Conservation (phyloP, 2,329 filamentous ascomycete species). For the Aspergillus uvarum region DNA sequence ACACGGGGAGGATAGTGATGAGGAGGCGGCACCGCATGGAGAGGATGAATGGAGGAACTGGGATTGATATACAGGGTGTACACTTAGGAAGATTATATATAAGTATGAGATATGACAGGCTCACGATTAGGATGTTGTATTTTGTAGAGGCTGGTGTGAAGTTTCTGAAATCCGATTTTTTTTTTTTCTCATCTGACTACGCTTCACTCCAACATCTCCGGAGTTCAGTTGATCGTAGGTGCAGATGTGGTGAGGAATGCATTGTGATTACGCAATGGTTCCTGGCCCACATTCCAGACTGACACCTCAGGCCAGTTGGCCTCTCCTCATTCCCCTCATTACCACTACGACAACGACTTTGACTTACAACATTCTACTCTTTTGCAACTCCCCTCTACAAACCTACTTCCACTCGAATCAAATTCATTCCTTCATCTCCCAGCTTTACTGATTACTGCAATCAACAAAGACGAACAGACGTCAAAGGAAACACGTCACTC, state of each 20-base stretch:
- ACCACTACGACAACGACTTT: background rate
- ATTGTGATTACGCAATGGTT: background rate
- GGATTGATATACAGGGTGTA: slow-evolving; percentile 29
- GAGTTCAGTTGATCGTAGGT: no score
- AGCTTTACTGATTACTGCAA: no score
- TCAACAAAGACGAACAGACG: no score
- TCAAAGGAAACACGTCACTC: no score
- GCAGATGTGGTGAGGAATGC: background rate
- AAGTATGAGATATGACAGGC: background rate
- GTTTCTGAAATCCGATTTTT: no score
- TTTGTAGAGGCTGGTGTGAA: no score
- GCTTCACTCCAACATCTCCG: no score
- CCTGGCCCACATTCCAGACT: slow-evolving; percentile 5
- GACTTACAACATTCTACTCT: background rate
- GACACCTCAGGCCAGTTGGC: slow-evolving; percentile 10
- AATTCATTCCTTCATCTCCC: no score
- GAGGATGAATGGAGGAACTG: slow-evolving; percentile 43
- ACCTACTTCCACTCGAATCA: no score
- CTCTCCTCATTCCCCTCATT: slow-evolving; percentile 1
- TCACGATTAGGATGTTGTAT: background rate
- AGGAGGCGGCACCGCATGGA: slow-evolving; percentile 12
- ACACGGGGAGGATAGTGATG: slow-evolving; percentile 27
- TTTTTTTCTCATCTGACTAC: no score
- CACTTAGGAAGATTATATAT: background rate
- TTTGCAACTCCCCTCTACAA: background rate